Conservation (phyloP, 2,329 filamentous ascomycete species). For the Pseudogymnoascus verrucosus region DNA sequence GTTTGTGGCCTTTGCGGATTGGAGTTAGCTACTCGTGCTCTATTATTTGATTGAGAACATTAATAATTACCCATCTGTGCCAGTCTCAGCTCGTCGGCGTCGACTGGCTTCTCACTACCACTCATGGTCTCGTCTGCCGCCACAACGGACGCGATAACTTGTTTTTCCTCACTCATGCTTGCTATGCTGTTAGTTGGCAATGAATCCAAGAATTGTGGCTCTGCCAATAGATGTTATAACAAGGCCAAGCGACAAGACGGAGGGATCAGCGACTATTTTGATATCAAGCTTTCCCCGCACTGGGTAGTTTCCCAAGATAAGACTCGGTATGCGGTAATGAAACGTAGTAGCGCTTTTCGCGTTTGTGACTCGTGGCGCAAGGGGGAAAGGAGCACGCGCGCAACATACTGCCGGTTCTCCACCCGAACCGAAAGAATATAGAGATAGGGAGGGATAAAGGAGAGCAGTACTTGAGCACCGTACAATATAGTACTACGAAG, state of each 20-base stretch:
- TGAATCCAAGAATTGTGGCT: background rate
- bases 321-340: background rate
- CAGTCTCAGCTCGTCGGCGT: constrained; percentile 35
- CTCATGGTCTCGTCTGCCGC: background rate
- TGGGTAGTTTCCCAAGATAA: background rate
- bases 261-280: constrained; percentile 1
- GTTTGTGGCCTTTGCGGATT: constrained; percentile 34
- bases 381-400: background rate
- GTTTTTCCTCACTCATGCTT: background rate
- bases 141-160: background rate
- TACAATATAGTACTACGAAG: background rate
- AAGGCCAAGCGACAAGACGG: background rate
- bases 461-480: background rate
- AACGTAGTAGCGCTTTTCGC: background rate
- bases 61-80: constrained; percentile 35
- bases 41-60: background rate
- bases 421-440: background rate
- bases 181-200: background rate
- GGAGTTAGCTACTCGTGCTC: constrained; percentile 6
- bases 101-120: constrained; percentile 8
- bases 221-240: background rate
- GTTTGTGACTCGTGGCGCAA: background rate
- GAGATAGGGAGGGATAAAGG: background rate
- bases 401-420: background rate
- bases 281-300: constrained; percentile 5